A percentile compares a stretch with the other conserved stretches of the same genome.
These are phyloP conservation scores for Diplodia scrobiculata DNA, from an alignment of 2,329 filamentous ascomycete genomes.

Conservation along the genomic window DNA sequence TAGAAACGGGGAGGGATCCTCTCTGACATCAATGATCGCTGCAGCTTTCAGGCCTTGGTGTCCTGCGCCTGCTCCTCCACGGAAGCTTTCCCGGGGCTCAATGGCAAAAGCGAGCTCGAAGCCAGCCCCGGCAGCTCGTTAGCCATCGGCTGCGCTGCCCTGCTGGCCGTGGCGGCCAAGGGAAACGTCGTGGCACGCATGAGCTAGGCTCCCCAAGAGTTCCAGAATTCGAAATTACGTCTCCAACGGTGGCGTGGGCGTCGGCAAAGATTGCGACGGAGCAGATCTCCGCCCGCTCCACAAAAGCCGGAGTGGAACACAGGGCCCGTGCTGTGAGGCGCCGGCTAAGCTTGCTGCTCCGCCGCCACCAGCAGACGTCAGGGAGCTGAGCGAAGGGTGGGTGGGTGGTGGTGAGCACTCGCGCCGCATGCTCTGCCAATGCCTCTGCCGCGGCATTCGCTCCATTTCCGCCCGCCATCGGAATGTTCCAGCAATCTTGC, in stretches of 20 bases:
- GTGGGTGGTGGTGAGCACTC: not conserved
- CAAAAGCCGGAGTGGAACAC: conserved; percentile 4
- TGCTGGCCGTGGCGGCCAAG: not conserved
- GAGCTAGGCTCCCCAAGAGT: conserved; percentile 9
- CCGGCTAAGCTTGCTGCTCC: conserved; percentile 22
- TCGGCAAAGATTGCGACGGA: conserved; percentile 22
- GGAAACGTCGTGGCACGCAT: conserved; percentile 12
- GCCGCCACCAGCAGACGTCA: not conserved
- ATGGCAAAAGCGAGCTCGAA: not conserved
- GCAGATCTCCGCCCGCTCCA: conserved; percentile 22
- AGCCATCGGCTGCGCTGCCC: not conserved
- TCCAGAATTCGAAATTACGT: conserved; percentile 10
- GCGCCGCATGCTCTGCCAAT: not conserved
- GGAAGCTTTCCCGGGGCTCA: conserved; percentile 1
- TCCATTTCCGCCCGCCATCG: conserved; percentile 8
- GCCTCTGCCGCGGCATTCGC: conserved; percentile 12
- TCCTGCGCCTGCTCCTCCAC: not conserved
- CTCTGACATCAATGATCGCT: conserved; percentile 27
- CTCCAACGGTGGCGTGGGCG: conserved; percentile 18
- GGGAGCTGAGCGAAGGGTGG: not conserved
- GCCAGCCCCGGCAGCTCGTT: not conserved
- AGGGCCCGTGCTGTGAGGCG: conserved; percentile 22
- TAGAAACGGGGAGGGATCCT: conserved; percentile 21
- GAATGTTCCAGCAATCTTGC: conserved; percentile 20
- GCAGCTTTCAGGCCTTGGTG: conserved; percentile 2